Evolutionary conservation across 345 rosid species (phyloP), one percentile per base, ranked within the genome.

Genomic region (Aethionema arabicum): DNA sequence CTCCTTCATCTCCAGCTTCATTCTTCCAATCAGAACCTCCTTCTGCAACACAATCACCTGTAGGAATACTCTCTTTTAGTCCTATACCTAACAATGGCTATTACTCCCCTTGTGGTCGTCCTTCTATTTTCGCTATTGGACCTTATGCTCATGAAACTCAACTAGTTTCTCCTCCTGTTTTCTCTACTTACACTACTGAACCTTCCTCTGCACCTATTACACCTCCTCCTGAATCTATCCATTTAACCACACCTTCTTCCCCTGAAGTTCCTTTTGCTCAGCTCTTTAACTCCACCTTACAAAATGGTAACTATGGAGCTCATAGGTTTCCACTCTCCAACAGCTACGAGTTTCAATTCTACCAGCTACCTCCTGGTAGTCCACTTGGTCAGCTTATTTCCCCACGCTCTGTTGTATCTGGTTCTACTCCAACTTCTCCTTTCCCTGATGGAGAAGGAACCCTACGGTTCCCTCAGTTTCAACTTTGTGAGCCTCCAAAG

Each of bases 141-240:
- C 99, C 99, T 50, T 90, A 90, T 62, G 99, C 99, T 53, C 73
- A 87, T 15, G 99, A 93, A 70, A 75, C 92, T 53, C 99, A 90
- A 67, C 64, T 93, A 50, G 99, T 93, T 37, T 87, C 99, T 11
- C 99, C 97, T 32, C 99, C 99, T 6, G 92, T 82, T 41, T 84
- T 85, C 80, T 93, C 99, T 11, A 65, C 96, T 70, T 84, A 90
- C 73, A 87, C 86, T 31, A 90, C 99, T 2, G 97, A 93, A 78
- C 99, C 99, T n/a, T 93, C 99, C 52, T 90, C 97, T 39, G 95
- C 99, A 58, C 97, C 99, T 2, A 67, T 87, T 56, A 93, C 96
- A 35, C 99, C 97, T 8, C 99, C 97, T 31, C 86, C 79, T 0
- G 72, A 93, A 51, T 90, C 88, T 14, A 70, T 90, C 71, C 88